Percentiles rank a stretch among this genome's conserved stretches.
Evolutionary conservation across 495 filamentous ascomycete genomes (phyloP).

Genomic region (Trichoderma virens): DNA sequence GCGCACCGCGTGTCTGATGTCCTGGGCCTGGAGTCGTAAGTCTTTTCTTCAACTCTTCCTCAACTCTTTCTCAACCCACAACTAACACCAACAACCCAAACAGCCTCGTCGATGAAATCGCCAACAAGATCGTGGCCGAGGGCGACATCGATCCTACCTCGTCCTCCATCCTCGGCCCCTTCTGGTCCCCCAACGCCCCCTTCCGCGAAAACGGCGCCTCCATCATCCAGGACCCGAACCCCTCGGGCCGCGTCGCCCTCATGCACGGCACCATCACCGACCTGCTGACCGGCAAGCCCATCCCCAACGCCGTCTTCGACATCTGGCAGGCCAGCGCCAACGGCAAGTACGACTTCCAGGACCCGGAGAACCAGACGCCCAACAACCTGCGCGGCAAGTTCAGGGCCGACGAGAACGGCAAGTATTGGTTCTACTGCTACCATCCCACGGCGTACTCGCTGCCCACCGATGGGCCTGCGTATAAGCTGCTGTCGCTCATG

Average conservation of each 20-base stretch:
- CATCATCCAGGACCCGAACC: constrained; percentile 60
- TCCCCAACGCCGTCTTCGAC: constrained; percentile 66
- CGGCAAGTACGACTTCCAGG: constrained; percentile 87
- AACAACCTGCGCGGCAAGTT: constrained; percentile 85
- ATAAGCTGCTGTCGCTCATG: constrained; percentile 58
- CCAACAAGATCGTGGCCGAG: constrained; percentile 70
- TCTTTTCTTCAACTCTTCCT: constrained; percentile 10
- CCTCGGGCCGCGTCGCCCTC: constrained; percentile 53
- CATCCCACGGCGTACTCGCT: constrained; percentile 75
- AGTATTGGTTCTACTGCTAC: constrained; percentile 76
- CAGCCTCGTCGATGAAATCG: constrained; percentile 76
- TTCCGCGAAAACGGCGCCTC: constrained; percentile 62
- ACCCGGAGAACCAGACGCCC: constrained; percentile 62
- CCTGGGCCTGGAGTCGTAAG: constrained; percentile 73
- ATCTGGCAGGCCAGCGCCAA: constrained; percentile 83
- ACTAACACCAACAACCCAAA: too few species aligned
- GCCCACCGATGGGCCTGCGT: constrained; percentile 66
- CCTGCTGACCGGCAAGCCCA: constrained; percentile 62
- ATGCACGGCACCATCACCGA: constrained; percentile 74
- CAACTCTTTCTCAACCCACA: constrained; percentile 9
- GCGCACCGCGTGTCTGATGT: constrained; percentile 71
- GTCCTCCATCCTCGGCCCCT: constrained; percentile 76
- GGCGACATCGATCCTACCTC: constrained; percentile 64
- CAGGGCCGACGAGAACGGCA: constrained; percentile 64
- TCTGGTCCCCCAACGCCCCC: constrained; percentile 79